Base-by-base conservation (phyloP, 179 eudicot species). In the Gypsophila paniculata region DNA sequence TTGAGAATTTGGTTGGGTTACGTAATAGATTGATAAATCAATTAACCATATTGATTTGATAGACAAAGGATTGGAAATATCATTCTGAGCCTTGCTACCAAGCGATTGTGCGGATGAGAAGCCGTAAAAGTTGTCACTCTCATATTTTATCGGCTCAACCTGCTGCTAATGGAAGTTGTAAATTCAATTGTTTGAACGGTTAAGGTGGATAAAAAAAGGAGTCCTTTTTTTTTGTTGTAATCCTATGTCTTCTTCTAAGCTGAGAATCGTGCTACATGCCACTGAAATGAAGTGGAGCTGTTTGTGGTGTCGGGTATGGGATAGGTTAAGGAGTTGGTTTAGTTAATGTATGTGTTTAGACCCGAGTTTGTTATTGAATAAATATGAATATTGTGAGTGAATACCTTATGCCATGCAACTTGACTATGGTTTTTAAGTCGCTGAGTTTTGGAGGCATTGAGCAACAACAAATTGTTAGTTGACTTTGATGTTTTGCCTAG, bases 21-120 rank as follows among this genome's bases (percentile, higher is more conserved):
- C 6, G 3, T 8, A 15, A n/a, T 10, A 36, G 11, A 38, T 63
- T 19, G 51, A 39, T 64, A 21, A 38, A 38, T 63, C 15, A 25
- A 44, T 21, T 6, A 22, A 42, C 34, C 21, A 15, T 13, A 23
- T 32, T 25, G 42, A 26, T 8, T 71, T 59, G 65, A 39, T 71
- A 39, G 57, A 25, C 15, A 25, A 8, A 23, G 13, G 57, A 22
- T 66, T 25, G 21, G 18, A 42, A 21, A 19, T 42, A 12, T 66
- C 1, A 5, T 66, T 23, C 54, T 6, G 4, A 22, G 54, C 19
- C 19, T 46, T 23, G 55, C 1, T 49, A 8, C 59, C 46, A 3
- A 68, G 73, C 49, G 53, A 69, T 60, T 18, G 11, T 2, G 7
- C 17, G 4, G 36, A 17, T 60, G 54, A 71, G 59, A 54, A 54